Evolutionary conservation across 257 asterid genomes (phyloP), one percentile per base, ranked within the genome.

Genomic region (Ocimum tenuiflorum): DNA sequence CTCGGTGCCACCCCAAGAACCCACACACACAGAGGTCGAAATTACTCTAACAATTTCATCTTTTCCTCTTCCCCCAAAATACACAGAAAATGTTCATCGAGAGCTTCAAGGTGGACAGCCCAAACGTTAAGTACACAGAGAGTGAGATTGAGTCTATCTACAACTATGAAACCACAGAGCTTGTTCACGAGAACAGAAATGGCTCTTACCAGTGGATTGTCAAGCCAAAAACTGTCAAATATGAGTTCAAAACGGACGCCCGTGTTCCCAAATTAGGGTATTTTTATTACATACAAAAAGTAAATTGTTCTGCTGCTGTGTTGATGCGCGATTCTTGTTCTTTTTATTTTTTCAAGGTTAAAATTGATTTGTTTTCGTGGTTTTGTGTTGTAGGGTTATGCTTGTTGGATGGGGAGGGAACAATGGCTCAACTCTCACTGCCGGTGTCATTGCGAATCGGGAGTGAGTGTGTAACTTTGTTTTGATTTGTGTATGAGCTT

Each of bases 381-480:
- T 4, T 6, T 8, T 18, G 50, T 47, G 31, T 39, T 77, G 39
- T 36, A 92, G 97, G 86, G 99, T 90, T 69, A 81, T 92, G 99
- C 96, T 92, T 73, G n/a, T n/a, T n/a, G n/a, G n/a, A n/a, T n/a
- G n/a, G n/a, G n/a, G n/a, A n/a, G n/a, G n/a, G n/a, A n/a, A 97
- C 87, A 92, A 92, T 68, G 99, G 99, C 8, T 86, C 88, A 0
- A 90, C 99, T 14, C 94, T 94, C 8, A 90, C 97, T 0, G 99
- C 88, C 41, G 95, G 97, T 51, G 97, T 94, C 46, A 83, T 94
- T 42, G 95, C 99, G 0, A 90, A 94, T 65, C 75, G 95, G 22
- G 99, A 94, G 99, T 92, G 77, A 87, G 95, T 79, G 8, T 35
- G 2, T 35, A 6, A 3, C 9, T 35, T 24, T 24, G 31, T 24